Evolutionary conservation across 805 yeast genomes (phyloP).

Genomic region (Wickerhamomyces bovis): DNA sequence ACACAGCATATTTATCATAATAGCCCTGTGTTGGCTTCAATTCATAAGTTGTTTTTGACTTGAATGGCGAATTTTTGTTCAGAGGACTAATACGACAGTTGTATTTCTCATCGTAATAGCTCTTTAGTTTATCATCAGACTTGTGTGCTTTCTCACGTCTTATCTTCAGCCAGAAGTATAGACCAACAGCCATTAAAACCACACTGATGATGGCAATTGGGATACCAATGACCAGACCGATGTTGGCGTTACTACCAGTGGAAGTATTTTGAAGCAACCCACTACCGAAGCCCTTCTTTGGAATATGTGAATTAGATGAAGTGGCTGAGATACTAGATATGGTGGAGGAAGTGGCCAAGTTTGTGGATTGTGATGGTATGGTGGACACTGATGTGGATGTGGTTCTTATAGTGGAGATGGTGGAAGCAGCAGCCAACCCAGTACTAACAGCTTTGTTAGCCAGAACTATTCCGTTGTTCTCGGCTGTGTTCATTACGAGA

Average conservation of each 20-base stretch:
- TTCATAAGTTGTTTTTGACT: slow-evolving; percentile 12
- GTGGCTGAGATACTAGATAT: background rate
- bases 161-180: slow-evolving; percentile 12
- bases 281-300: background rate
- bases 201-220: slow-evolving; percentile 21
- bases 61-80: slow-evolving; percentile 8
- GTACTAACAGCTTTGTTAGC: background rate
- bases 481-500: background rate
- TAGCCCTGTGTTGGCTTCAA: slow-evolving; percentile 3
- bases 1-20: background rate
- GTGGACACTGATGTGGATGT: background rate
- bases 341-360: background rate
- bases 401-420: background rate
- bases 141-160: slow-evolving; percentile 5
- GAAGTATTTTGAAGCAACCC: background rate
- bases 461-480: background rate
- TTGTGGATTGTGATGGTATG: background rate
- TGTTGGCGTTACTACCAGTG: slow-evolving; percentile 5
- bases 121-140: slow-evolving; percentile 9
- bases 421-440: background rate
- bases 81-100: slow-evolving; percentile 16
- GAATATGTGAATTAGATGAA: background rate
- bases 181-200: slow-evolving; percentile 5
- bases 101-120: slow-evolving; percentile 20
- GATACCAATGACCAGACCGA: slow-evolving; percentile 22